Conservation (phyloP, 106 monocot genomes). For the Dioscorea dumetorum region DNA sequence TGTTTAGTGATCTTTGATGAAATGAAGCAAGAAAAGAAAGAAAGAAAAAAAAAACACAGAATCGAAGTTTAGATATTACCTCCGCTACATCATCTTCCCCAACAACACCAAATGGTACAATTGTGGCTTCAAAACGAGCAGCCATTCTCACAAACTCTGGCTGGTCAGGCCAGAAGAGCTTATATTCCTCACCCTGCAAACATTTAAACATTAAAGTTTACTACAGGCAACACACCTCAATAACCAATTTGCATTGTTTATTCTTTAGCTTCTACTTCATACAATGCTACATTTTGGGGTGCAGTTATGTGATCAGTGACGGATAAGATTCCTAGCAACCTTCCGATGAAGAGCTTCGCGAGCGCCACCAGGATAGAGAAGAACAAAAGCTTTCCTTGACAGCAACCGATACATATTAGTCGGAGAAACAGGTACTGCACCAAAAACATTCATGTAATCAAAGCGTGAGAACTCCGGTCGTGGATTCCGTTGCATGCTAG, state of each 20-base stretch:
- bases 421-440: slow-evolving; percentile 72
- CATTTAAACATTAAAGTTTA: background rate
- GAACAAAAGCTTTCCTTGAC: slow-evolving; percentile 58
- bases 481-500: slow-evolving; percentile 13
- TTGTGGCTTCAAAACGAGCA: slow-evolving; percentile 75
- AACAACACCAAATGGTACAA: slow-evolving; percentile 91
- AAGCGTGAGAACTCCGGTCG: slow-evolving; percentile 25
- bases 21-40: background rate
- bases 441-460: slow-evolving; percentile 56
- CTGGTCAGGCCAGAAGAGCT: slow-evolving; percentile 88
- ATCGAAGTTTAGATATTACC: slow-evolving; percentile 18
- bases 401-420: slow-evolving; percentile 68
- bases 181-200: slow-evolving; percentile 87
- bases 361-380: slow-evolving; percentile 94
- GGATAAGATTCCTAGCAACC: slow-evolving; percentile 33
- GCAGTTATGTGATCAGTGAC: background rate
- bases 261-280: background rate
- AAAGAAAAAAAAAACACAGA: background rate
- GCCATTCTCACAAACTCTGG: slow-evolving; percentile 99
- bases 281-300: background rate
- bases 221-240: background rate
- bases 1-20: background rate
- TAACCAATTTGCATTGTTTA: no score
- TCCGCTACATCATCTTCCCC: slow-evolving; percentile 90
- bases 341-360: slow-evolving; percentile 90